These are phyloP conservation scores for Lipomyces anomalus DNA, from an alignment of 805 yeast genomes.

Conservation along the genomic window DNA sequence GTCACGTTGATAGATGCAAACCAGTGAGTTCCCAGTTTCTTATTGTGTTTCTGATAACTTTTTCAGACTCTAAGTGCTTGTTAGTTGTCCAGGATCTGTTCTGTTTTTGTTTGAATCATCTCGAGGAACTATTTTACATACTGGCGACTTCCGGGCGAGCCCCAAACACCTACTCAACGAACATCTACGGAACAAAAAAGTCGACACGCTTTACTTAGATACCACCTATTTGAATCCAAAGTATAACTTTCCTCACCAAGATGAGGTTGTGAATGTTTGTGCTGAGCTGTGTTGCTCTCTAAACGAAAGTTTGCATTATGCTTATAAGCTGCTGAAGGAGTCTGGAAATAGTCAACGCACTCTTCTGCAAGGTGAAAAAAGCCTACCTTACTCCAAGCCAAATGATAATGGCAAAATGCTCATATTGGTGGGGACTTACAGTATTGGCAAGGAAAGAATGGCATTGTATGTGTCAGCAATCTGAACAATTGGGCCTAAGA, in stretches of 20 bases:
- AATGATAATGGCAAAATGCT: conserved; percentile 38
- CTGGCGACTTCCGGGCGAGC: conserved; percentile 88
- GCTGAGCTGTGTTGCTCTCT: conserved; percentile 46
- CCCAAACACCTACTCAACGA: conserved; percentile 42
- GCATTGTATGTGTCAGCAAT: conserved; percentile 45
- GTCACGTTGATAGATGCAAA: conserved; percentile 77
- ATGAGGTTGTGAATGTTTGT: conserved; percentile 55
- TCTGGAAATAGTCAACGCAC: background rate
- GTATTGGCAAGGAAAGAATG: conserved; percentile 86
- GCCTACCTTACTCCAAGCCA: background rate
- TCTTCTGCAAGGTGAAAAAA: background rate
- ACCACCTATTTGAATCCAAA: conserved; percentile 80
- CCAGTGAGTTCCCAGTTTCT: conserved; percentile 46
- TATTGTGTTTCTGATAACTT: background rate
- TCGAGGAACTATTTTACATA: conserved; percentile 52
- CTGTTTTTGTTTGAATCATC: conserved; percentile 59
- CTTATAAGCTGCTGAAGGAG: conserved; percentile 6
- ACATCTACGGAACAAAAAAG: conserved; percentile 26
- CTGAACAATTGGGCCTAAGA: background rate
- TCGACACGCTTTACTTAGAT: conserved; percentile 73
- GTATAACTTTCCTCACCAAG: conserved; percentile 74
- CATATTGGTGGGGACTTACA: conserved; percentile 76
- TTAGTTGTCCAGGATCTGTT: conserved; percentile 82
- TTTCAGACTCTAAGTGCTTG: background rate
- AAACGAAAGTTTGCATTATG: conserved; percentile 24